Base-by-base conservation (phyloP, 2,329 filamentous ascomycete genomes). In the Sclerotinia borealis region DNA sequence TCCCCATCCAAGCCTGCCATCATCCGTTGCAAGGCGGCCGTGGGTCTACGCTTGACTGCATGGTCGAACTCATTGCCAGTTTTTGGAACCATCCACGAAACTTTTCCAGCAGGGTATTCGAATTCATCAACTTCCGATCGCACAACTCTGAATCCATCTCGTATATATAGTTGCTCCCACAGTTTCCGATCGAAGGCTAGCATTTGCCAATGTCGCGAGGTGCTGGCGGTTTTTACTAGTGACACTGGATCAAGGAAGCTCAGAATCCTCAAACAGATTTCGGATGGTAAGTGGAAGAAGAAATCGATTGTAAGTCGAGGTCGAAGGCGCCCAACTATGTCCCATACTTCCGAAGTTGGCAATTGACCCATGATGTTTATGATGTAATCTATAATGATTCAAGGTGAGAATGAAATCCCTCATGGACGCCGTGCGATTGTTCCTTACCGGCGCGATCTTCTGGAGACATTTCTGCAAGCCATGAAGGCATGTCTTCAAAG, bases 231-330 rank as follows among this genome's bases (percentile, higher is more conserved):
- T 56, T 85, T 86, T 63, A 98, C 81, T 45, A 99, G 81, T 0
- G 92, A 95, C 34, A 86, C 75, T 0, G 92, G 89, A 61, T 93
- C 90, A 56, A 99, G 86, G 72, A 92, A 95, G 19, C 89, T 88
- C 49, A 99, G 87, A 50, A 98, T 89, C 72, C 96, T 89, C 50
- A 95, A 87, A 65, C 92, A 96, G 71, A 99, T 90, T 75, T 99
- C 95, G 31, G 91, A 86, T 0, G 95, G 95, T 0, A 99, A 84
- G 71, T 91, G 87, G 67, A 85, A 80, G 48, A 96, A 86, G 61
- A 96, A 96, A 77, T 99, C 91, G 77, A 97, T 93, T 76, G 97
- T 93, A 3, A 98, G 86, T 59, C 93, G 83, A 4, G 92, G 91
- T 66, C 88, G 90, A 22, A 96, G 79, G 67, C 88, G 85, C 61